Percentiles rank a stretch among this genome's conserved stretches.
Evolutionary conservation across 1,284 basidiomycete genomes (phyloP).

Genomic region (Irpex rosettiformis): DNA sequence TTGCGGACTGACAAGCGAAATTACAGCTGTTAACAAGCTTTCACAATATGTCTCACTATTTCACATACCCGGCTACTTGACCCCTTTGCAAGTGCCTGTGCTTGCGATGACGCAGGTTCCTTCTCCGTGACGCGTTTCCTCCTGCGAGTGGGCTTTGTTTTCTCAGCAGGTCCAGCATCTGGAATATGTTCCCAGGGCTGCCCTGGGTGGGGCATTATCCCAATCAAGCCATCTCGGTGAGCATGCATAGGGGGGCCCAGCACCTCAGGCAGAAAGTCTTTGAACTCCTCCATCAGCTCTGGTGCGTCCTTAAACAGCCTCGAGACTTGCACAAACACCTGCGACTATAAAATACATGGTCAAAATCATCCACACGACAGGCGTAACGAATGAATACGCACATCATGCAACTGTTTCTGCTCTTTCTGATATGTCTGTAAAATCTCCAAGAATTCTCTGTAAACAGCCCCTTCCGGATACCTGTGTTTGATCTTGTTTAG

Average conservation of each 20-base stretch:
- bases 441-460: slow-evolving; percentile 98
- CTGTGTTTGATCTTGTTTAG: slow-evolving; percentile 99
- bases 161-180: slow-evolving; percentile 37
- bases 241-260: slow-evolving; percentile 32
- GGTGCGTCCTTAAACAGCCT: slow-evolving; percentile 90
- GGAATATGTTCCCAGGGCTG: slow-evolving; percentile 25
- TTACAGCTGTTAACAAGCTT: slow-evolving; percentile 3
- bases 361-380: slow-evolving; percentile 1
- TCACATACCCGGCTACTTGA: slow-evolving; percentile 23
- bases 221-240: slow-evolving; percentile 33
- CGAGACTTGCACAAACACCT: slow-evolving; percentile 94
- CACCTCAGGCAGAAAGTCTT: slow-evolving; percentile 88
- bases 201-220: slow-evolving; percentile 43
- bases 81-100: slow-evolving; percentile 16
- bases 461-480: slow-evolving; percentile 89
- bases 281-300: slow-evolving; percentile 94
- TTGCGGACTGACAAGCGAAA: slow-evolving; percentile 33
- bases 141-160: slow-evolving; percentile 39
- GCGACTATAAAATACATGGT: slow-evolving; percentile 35
- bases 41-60: background rate
- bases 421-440: slow-evolving; percentile 98
- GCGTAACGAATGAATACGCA: slow-evolving; percentile 31
- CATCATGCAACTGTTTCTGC: slow-evolving; percentile 84
- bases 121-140: slow-evolving; percentile 61
- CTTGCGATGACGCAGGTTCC: slow-evolving; percentile 43